Conservation (phyloP, 805 yeast genomes). For the Torulaspora quercuum region DNA sequence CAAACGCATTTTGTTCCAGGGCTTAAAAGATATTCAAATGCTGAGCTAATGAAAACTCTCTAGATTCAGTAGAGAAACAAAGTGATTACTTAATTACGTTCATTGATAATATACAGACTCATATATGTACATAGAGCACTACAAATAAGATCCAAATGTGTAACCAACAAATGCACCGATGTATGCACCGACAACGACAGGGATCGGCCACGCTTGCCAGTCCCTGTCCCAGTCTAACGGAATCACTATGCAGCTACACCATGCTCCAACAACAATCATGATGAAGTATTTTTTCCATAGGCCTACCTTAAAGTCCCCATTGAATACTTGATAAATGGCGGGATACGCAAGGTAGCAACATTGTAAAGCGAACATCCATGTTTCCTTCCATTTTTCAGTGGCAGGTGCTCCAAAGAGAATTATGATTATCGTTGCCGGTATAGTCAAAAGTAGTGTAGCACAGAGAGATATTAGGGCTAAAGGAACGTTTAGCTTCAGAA, state of each 20-base stretch:
- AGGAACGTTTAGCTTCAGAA: conserved; percentile 30
- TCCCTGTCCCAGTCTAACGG: conserved; percentile 97
- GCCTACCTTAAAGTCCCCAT: conserved; percentile 50
- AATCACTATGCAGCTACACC: conserved; percentile 92
- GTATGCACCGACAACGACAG: conserved; percentile 75
- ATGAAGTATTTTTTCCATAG: conserved; percentile 37
- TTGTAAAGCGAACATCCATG: conserved; percentile 60
- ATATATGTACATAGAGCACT: conserved; percentile 10
- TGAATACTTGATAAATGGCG: conserved; percentile 60
- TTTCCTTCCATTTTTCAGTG: conserved; percentile 48
- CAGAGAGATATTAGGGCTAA: conserved; percentile 26
- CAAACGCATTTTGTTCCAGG: conserved; percentile 23
- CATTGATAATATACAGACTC: conserved; percentile 12
- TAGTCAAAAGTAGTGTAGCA: conserved; percentile 26
- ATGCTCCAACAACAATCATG: conserved; percentile 57
- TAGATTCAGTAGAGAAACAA: too few relatives aligned
- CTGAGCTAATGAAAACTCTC: conserved; percentile 12
- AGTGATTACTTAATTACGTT: too few relatives aligned
- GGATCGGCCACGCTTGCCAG: conserved; percentile 96
- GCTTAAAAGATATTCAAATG: conserved; percentile 12
- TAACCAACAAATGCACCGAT: conserved; percentile 68
- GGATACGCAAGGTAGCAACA: conserved; percentile 55
- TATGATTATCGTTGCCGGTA: conserved; percentile 36
- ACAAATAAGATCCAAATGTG: conserved; percentile 37
- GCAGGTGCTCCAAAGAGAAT: conserved; percentile 82